phyloP scores from a whole-genome alignment of 129 eudicot species.

The Tagetes erecta region DNA sequence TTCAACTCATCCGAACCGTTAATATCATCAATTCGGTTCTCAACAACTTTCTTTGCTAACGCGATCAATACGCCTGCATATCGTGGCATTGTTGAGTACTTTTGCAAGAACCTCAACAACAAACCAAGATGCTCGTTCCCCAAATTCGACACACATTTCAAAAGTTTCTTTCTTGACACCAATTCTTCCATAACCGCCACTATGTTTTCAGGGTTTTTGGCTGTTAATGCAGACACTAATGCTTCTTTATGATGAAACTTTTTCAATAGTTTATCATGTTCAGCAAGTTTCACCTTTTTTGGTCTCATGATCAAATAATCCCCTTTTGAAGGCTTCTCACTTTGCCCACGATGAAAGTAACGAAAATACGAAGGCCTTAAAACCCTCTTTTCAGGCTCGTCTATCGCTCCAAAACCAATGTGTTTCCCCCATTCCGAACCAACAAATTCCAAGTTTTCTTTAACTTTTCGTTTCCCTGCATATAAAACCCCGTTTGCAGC shows the following conservation, averaged over 20 bases:
- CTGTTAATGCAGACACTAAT: conserved; percentile 61
- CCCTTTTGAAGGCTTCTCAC: conserved; percentile 73
- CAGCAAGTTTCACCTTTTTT: conserved; percentile 79
- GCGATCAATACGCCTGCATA: conserved; percentile 61
- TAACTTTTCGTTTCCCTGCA: conserved; percentile 66
- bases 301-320: conserved; percentile 66
- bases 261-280: conserved; percentile 76
- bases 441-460: conserved; percentile 31
- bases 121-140: conserved; percentile 75
- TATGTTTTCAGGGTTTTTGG: conserved; percentile 65
- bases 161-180: conserved; percentile 77
- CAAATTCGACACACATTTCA: conserved; percentile 69
- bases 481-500: conserved; percentile 71
- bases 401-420: conserved; percentile 40
- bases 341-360: conserved; percentile 82
- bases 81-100: conserved; percentile 65
- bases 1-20: conserved; percentile 52
- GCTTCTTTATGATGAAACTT: conserved; percentile 94
- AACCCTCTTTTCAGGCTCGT: conserved; percentile 45
- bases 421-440: conserved; percentile 41
- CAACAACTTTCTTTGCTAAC: conserved; percentile 76
- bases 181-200: conserved; percentile 95
- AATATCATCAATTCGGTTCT: conserved; percentile 65
- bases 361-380: conserved; percentile 75
- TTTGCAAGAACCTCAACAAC: conserved; percentile 69